phyloP scores from a whole-genome alignment of 306 rosid species.

The Clitoria ternatea region DNA sequence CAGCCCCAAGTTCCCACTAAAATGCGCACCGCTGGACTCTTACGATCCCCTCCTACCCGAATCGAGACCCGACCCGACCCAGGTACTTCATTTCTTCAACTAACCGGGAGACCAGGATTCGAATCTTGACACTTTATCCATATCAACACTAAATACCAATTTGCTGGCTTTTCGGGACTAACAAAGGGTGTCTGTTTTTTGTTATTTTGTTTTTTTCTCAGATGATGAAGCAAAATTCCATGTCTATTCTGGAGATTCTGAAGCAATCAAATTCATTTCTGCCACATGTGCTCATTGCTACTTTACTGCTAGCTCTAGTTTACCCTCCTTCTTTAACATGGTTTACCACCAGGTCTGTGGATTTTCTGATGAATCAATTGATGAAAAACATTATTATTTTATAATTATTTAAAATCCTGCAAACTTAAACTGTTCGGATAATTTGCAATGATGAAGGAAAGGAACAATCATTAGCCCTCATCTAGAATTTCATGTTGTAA shows the following conservation, averaged over 20 bases:
- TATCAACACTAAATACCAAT: neutral
- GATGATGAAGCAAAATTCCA: constrained; percentile 34
- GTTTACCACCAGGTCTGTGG: constrained; percentile 84
- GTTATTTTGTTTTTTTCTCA: constrained; percentile 29
- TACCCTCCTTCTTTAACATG: constrained; percentile 91
- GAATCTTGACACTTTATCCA: no score
- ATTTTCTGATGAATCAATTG: constrained; percentile 26
- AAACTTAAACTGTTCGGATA: neutral
- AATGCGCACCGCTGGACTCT: constrained; percentile 25
- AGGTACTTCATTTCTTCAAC: constrained; percentile 39
- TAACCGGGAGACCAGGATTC: no score
- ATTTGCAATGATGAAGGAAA: constrained; percentile 16
- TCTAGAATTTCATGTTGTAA: constrained; percentile 6
- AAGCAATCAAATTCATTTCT: constrained; percentile 71
- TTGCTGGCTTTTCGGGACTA: no score
- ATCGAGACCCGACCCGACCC: constrained; percentile 22
- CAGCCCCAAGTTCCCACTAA: constrained; percentile 23
- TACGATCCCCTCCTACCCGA: constrained; percentile 38
- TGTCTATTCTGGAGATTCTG: constrained; percentile 49
- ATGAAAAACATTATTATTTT: neutral
- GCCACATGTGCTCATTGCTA: constrained; percentile 78
- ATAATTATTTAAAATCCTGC: neutral
- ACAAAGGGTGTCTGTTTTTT: neutral
- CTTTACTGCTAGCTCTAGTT: constrained; percentile 70
- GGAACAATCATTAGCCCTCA: neutral